Evolutionary conservation across 176 grass and related monocot genomes (phyloP), one percentile per base, ranked within the genome.

Genomic region (Areca catechu): DNA sequence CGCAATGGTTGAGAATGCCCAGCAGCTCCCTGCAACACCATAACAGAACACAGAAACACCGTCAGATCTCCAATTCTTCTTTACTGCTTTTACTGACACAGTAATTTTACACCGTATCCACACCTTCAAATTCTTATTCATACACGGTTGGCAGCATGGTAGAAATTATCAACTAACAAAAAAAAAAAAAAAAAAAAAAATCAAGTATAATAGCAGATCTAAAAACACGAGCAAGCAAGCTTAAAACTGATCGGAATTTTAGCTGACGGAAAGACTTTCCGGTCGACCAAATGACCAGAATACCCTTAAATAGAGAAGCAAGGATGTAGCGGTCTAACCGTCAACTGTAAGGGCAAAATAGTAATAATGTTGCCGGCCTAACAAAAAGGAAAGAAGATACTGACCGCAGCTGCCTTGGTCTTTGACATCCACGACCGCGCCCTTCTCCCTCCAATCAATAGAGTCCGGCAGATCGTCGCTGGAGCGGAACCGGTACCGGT

Each of bases 371-470:
- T 12, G 9, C 34, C 34, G 34, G 34, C 10, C 34, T 14, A 43
- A 66, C 7, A 16, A 14, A 48, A 70, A 43, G 58, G 4, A 21
- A 53, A 5, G 48, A 55, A 1, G 50, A 63, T 28, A 54, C 70
- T 85, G 17, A 95, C 89, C 89, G 53, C 89, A 95, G 48, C 89
- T 76, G 22, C 89, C 89, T 74, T 95, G 89, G 72, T 95, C 84
- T 76, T 95, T 95, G 54, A 95, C 20, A 15, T 56, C 77, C 0
- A 37, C 67, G 48, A 95, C 84, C 20, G 89, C 84, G 1, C 89
- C 89, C 63, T 82, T 82, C 4, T 50, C 24, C 79, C 77, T 82
- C 89, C 89, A 95, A 55, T 95, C 89, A 1, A 95, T 73, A 64
- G 74, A 67, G 18, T 85, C 77, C 0, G 89, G 89, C 48, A 95